Conservation (phyloP, 1,284 basidiomycete species). For the Moesziomyces sp. region DNA sequence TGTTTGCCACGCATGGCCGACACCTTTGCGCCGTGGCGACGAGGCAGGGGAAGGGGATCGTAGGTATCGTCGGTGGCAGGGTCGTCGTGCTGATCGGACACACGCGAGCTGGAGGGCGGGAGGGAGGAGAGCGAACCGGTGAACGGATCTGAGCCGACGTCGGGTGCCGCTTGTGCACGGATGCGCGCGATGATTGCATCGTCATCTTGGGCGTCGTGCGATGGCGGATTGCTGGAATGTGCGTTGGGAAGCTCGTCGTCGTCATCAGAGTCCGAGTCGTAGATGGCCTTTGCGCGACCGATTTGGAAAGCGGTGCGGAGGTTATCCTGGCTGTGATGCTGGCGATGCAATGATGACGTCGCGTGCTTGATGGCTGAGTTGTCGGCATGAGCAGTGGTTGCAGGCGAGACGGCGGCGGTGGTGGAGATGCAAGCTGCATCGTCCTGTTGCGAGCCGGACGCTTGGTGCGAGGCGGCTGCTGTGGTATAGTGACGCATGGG, state of each 20-base stretch:
- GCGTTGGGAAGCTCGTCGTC: constrained; percentile 11
- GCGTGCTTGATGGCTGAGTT: constrained; percentile 31
- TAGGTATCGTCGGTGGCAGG: constrained; percentile 8
- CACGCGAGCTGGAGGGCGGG: constrained; percentile 28
- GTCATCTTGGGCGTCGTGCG: constrained; percentile 5
- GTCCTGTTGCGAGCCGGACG: not conserved
- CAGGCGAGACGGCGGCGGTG: constrained; percentile 29
- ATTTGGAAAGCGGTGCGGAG: constrained; percentile 19
- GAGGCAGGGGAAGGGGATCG: constrained; percentile 14
- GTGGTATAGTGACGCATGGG: constrained; percentile 36
- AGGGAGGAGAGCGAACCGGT: constrained; percentile 32
- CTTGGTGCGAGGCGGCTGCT: constrained; percentile 1
- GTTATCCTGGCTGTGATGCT: constrained; percentile 17
- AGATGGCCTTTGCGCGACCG: constrained; percentile 34
- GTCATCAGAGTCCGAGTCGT: constrained; percentile 37
- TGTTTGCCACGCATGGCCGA: constrained; percentile 38
- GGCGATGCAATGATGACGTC: constrained; percentile 19
- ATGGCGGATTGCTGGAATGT: not conserved
- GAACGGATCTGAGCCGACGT: constrained; percentile 37
- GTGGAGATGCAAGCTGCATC: constrained; percentile 17
- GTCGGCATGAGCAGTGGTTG: constrained; percentile 20
- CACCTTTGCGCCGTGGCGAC: constrained; percentile 32
- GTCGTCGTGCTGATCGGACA: constrained; percentile 7
- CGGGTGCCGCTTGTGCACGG: constrained; percentile 17
- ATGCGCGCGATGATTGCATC: constrained; percentile 33